Conservation (phyloP, 2,329 filamentous ascomycete species). For the Xylaria sp. region DNA sequence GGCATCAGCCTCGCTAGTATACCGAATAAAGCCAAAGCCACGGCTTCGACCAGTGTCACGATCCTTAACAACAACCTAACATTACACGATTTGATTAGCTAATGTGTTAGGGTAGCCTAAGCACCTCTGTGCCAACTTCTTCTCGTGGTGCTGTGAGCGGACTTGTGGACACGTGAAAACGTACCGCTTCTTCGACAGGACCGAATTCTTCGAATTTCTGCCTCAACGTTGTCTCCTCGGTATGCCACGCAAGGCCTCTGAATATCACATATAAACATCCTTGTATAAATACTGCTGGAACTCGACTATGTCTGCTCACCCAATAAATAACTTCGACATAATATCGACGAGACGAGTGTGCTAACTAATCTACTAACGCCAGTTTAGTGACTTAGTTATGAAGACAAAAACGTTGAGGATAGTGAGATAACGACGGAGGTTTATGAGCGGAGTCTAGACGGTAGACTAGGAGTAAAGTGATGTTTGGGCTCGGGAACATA, state of each 20-base stretch:
- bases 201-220: conserved; percentile 95
- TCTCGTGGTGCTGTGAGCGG: not conserved
- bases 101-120: not conserved
- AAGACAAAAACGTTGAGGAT: not conserved
- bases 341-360: conserved; percentile 41
- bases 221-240: conserved; percentile 86
- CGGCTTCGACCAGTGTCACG: conserved; percentile 96
- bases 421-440: not conserved
- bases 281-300: conserved; percentile 28
- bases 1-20: conserved; percentile 79
- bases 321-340: conserved; percentile 97
- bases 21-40: conserved; percentile 97
- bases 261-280: conserved; percentile 32
- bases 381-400: not conserved
- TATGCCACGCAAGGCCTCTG: conserved; percentile 98
- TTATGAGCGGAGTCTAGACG: not conserved
- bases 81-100: conserved; percentile 25
- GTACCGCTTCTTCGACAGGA: conserved; percentile 91
- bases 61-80: conserved; percentile 95
- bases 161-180: conserved; percentile 54
- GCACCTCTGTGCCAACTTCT: not conserved
- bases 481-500: not conserved
- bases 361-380: not conserved
- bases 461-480: not conserved
- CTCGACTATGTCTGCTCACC: conserved; percentile 70